These are phyloP conservation scores for Aciculosporium take DNA, from an alignment of 2,329 filamentous ascomycete genomes.

Conservation along the genomic window DNA sequence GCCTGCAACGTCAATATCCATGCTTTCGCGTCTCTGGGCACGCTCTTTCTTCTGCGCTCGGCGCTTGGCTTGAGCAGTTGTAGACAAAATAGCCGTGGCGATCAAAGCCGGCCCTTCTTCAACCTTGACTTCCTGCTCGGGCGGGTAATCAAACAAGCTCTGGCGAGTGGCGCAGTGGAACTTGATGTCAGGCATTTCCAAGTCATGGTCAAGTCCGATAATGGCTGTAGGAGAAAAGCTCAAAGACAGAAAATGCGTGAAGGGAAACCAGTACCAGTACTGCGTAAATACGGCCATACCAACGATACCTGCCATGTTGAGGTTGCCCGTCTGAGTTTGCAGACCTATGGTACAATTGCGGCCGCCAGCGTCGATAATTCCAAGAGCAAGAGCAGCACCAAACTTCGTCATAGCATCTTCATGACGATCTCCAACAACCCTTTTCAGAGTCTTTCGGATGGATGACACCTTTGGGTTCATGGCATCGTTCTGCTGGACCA, in stretches of 20 bases:
- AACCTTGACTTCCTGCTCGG: constrained; percentile 86
- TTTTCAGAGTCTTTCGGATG: constrained; percentile 85
- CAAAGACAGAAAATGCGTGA: constrained; percentile 91
- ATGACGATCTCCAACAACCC: constrained; percentile 85
- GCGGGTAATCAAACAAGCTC: constrained; percentile 94
- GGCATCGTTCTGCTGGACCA: constrained; percentile 97
- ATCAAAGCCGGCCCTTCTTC: constrained; percentile 90
- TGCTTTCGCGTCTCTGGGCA: constrained; percentile 77
- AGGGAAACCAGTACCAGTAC: constrained; percentile 99
- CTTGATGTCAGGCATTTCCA: constrained; percentile 87
- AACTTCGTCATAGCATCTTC: constrained; percentile 99
- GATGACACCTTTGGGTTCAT: constrained; percentile 94
- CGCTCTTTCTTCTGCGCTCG: constrained; percentile 89
- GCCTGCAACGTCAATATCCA: constrained; percentile 78
- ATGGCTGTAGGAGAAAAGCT: constrained; percentile 95
- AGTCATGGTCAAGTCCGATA: constrained; percentile 84
- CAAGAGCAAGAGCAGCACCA: constrained; percentile 80
- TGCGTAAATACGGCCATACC: constrained; percentile 97
- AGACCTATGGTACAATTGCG: constrained; percentile 97
- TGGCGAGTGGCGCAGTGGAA: constrained; percentile 91
- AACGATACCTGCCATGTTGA: constrained; percentile 97
- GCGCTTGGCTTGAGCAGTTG: constrained; percentile 91
- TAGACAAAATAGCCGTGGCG: constrained; percentile 89
- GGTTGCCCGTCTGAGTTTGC: constrained; percentile 93
- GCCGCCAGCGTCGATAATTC: constrained; percentile 94